Percentiles rank a stretch among this genome's conserved stretches.
Evolutionary conservation across 225 moss, liverwort and hornwort species (phyloP).

Genomic region (Polytrichum commune): DNA sequence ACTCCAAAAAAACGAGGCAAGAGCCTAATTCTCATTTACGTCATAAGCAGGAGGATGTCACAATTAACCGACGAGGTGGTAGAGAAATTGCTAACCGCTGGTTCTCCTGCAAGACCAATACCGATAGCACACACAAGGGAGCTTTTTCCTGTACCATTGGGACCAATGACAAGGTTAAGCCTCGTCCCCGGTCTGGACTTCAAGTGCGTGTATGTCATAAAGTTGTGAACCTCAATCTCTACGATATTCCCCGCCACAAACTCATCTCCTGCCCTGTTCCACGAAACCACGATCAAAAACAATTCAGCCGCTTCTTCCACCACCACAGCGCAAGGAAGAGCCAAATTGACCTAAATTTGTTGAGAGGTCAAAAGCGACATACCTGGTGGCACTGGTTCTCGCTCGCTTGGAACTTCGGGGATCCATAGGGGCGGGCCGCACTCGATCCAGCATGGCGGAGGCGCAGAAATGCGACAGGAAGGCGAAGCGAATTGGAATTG

Average conservation of each 20-base stretch:
- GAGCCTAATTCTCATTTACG: too few relatives aligned
- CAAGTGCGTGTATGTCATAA: conserved; percentile 88
- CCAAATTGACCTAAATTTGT: conserved; percentile 1
- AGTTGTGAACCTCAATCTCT: conserved; percentile 87
- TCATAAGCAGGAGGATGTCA: too few relatives aligned
- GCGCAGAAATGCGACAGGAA: too few relatives aligned
- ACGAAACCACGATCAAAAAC: conserved; percentile 7
- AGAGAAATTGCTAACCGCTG: conserved; percentile 57
- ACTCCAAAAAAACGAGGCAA: too few relatives aligned
- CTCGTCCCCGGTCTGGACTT: conserved; percentile 80
- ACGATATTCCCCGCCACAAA: conserved; percentile 79
- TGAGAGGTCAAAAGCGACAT: conserved; percentile 1
- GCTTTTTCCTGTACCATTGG: conserved; percentile 97
- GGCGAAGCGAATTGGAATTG: too few relatives aligned
- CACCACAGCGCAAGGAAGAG: conserved; percentile 2
- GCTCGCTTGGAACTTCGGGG: conserved; percentile 50
- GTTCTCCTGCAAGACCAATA: conserved; percentile 94
- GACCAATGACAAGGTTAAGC: conserved; percentile 91
- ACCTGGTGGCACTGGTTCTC: conserved; percentile 55
- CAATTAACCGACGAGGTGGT: too few relatives aligned
- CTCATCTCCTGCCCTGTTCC: conserved; percentile 72
- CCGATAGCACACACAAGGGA: conserved; percentile 94
- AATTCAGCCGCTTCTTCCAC: conserved; percentile 3
- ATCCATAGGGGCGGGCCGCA: conserved; percentile 45
- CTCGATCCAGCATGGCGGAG: conserved; percentile 36